These are phyloP conservation scores for Albifimbria verrucaria DNA, from an alignment of 2,329 filamentous ascomycete genomes.

Conservation along the genomic window DNA sequence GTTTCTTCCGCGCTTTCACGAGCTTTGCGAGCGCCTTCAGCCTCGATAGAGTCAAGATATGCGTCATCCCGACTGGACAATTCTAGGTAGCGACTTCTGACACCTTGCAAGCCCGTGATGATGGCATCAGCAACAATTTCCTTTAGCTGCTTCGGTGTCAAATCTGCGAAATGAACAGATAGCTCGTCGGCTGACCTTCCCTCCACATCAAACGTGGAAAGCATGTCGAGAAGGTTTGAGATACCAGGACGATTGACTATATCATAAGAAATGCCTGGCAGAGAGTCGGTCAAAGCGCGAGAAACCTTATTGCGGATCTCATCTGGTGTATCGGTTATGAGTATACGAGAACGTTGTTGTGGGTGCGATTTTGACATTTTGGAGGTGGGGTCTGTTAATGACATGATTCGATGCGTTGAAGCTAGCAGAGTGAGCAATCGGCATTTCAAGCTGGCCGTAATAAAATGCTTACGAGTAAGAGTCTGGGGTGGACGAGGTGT, in stretches of 20 bases:
- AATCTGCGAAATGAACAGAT: constrained; percentile 32
- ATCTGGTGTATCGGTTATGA: constrained; percentile 69
- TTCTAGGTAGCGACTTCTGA: constrained; percentile 55
- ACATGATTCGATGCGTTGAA: constrained; percentile 86
- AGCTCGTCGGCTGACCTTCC: constrained; percentile 37
- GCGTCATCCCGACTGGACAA: constrained; percentile 45
- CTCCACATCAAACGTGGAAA: constrained; percentile 62
- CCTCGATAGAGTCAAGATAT: constrained; percentile 56
- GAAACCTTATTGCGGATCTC: constrained; percentile 68
- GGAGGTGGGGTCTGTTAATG: constrained; percentile 67
- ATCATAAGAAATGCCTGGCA: constrained; percentile 68
- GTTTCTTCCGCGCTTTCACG: constrained; percentile 55
- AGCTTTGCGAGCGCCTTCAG: constrained; percentile 59
- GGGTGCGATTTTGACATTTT: constrained; percentile 96
- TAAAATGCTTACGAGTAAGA: constrained; percentile 64
- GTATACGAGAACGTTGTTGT: constrained; percentile 70
- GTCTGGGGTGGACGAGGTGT: constrained; percentile 66
- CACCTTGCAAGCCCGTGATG: constrained; percentile 44
- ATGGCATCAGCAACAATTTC: constrained; percentile 58
- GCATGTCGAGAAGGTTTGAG: constrained; percentile 78
- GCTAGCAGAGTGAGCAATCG: constrained; percentile 50
- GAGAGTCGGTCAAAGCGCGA: constrained; percentile 72
- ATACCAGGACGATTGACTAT: constrained; percentile 70
- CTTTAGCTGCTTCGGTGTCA: constrained; percentile 37
- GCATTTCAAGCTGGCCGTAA: neutral